Conservation (phyloP, 1,284 basidiomycete genomes). For the Sanghuangporus weigelae region DNA sequence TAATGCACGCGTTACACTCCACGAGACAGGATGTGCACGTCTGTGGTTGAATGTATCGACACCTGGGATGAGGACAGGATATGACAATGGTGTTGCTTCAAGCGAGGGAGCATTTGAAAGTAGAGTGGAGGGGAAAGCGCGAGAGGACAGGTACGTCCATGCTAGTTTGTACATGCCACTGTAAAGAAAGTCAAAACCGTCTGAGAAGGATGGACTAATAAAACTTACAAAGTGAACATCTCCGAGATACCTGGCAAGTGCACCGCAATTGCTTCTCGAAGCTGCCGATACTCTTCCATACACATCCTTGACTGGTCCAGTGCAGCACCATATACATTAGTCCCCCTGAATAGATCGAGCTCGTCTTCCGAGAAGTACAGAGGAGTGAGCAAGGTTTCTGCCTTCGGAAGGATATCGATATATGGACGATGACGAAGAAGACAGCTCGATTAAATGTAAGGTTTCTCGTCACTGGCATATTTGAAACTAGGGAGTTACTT, state of each 20-base stretch:
- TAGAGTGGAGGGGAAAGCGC: constrained; percentile 83
- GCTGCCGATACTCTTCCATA: constrained; percentile 53
- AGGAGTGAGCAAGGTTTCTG: constrained; percentile 60
- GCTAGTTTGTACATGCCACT: constrained; percentile 72
- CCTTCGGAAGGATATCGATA: constrained; percentile 57
- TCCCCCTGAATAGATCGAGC: constrained; percentile 60
- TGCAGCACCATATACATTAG: constrained; percentile 74
- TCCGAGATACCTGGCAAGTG: constrained; percentile 40
- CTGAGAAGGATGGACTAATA: neutral
- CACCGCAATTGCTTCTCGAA: constrained; percentile 35
- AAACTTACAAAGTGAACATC: constrained; percentile 62
- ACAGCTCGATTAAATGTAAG: constrained; percentile 25
- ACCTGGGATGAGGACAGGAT: constrained; percentile 81
- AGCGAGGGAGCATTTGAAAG: constrained; percentile 55
- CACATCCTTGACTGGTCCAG: constrained; percentile 55
- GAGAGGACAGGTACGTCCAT: constrained; percentile 75
- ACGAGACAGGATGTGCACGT: constrained; percentile 68
- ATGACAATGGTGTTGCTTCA: constrained; percentile 43
- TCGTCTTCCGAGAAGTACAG: constrained; percentile 69
- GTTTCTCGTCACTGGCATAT: neutral
- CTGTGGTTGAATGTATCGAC: constrained; percentile 83
- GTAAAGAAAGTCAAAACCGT: constrained; percentile 3
- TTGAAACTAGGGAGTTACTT: constrained; percentile 19
- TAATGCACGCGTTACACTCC: constrained; percentile 52
- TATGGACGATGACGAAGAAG: constrained; percentile 56